Base-by-base conservation (phyloP, 176 grass and related monocot genomes). In the Elymus sibiricus region DNA sequence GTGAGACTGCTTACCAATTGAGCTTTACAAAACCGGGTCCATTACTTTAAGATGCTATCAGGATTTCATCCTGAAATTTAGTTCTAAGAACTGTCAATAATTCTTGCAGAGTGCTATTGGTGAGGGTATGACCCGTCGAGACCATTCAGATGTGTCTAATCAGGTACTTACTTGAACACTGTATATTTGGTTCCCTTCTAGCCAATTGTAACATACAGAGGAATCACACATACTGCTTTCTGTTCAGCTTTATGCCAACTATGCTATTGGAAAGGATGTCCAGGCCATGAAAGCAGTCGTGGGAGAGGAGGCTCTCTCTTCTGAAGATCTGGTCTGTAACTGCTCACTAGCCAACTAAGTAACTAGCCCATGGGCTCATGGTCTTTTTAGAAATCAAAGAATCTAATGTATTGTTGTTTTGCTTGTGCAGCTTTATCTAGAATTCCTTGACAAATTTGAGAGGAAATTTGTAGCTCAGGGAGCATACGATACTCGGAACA, bases 231-330 rank as follows among this genome's bases (percentile, higher is more conserved):
- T 55, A 16, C 40, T 81, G 19, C 81, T 91, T 81, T 76, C 31
- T 88, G 9, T 86, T 56, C 85, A 99, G 97, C 88, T 99, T 47
- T 99, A 99, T 89, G 97, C 97, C 43, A 99, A 99, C 87, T 99
- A 99, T 88, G 97, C 97, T 12, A 99, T 99, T 85, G 97, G 97
- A 80, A 99, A 99, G 87, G 97, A 99, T 88, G 97, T 99, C 79
- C 97, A 99, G 38, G 97, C 97, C 68, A 99, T 99, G 97, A 99
- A 99, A 89, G 97, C 97, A 38, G 97, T 99, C 12, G 97, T 99
- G 19, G 97, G 97, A 87, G 97, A 99, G 88, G 97, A 99, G 85
- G 97, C 97, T 7, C 97, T 99, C 49, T 99, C 97, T 26, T 99
- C 97, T 27, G 97, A 99, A 83, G 97, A 99, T 90, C 71, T 99